Evolutionary conservation across 2,329 filamentous ascomycete species (phyloP), one percentile per base, ranked within the genome.

Genomic region (Bipolaris sorokiniana): DNA sequence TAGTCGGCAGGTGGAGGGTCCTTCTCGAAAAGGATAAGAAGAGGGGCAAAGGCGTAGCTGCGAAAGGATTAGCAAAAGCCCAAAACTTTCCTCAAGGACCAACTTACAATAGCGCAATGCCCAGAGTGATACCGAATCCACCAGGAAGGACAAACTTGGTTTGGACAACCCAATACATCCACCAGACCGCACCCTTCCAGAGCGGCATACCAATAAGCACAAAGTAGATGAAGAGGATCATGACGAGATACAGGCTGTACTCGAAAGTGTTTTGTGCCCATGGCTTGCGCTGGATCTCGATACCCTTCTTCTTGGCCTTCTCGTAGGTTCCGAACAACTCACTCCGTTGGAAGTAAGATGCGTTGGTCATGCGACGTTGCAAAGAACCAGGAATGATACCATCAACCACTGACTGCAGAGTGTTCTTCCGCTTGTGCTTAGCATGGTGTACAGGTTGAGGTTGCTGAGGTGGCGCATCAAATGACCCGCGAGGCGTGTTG

Each of bases 191-290:
- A 3, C 80, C 80, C 4, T 76, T 76, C 80, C 80, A 82, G 2
- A 82, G 56, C 1, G 80, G 80, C 51, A 77, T 54, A 4, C 80
- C 80, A 9, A 82, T 64, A 1, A 82, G 67, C n/a, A 81, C 77
- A 20, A 82, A 80, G 55, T 82, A 82, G 28, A 80, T 67, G 52
- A 81, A 77, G 11, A 67, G 67, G 3, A 77, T 16, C 20, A 68
- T 42, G 37, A 40, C 78, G 2, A 71, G 34, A 49, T 80, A 81
- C 26, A 78, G 62, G 31, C 66, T 58, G 48, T 74, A 78, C 62
- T 80, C 76, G 50, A 80, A 80, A 5, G 70, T 49, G 1, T 73
- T 11, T 51, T 77, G 76, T 20, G 71, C 71, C 70, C 71, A 77
- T 41, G 71, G 66, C 41, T 70, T 69, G 18, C 76, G 64, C 50